These are phyloP conservation scores for Talaromyces amestolkiae DNA, from an alignment of 2,329 filamentous ascomycete genomes.

Conservation along the genomic window DNA sequence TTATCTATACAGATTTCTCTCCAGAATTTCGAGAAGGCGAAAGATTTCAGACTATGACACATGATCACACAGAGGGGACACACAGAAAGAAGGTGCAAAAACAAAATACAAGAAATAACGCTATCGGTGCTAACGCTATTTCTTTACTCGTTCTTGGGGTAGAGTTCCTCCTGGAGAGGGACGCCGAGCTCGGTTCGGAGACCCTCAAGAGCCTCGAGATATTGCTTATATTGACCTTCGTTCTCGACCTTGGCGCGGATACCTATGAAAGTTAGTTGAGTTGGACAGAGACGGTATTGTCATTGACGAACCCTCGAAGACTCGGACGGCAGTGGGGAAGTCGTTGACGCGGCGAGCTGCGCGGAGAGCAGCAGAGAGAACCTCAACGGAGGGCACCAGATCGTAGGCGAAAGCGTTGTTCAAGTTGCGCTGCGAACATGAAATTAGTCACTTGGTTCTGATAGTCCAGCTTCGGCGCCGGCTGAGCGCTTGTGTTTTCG, in stretches of 20 bases:
- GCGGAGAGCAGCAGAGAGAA: slow-evolving; percentile 86
- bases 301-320: slow-evolving; percentile 82
- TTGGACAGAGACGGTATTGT: not conserved
- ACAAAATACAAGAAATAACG: slow-evolving; percentile 21
- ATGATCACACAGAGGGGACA: slow-evolving; percentile 1
- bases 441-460: slow-evolving; percentile 1
- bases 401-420: slow-evolving; percentile 99
- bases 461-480: not conserved
- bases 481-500: slow-evolving; percentile 19
- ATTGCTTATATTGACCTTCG: slow-evolving; percentile 95
- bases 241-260: slow-evolving; percentile 99
- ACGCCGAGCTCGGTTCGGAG: slow-evolving; percentile 93
- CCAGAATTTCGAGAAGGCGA: slow-evolving; percentile 10
- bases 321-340: slow-evolving; percentile 94
- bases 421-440: slow-evolving; percentile 69
- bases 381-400: slow-evolving; percentile 90
- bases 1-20: slow-evolving; percentile 22
- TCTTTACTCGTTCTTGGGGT: slow-evolving; percentile 58
- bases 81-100: slow-evolving; percentile 20
- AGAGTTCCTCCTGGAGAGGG: slow-evolving; percentile 86
- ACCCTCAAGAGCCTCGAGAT: slow-evolving; percentile 83
- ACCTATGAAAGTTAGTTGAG: slow-evolving; percentile 53
- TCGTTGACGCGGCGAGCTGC: slow-evolving; percentile 96
- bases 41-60: slow-evolving; percentile 18
- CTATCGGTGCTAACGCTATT: not conserved